phyloP scores from a whole-genome alignment of 2,329 filamentous ascomycete genomes.

The Penicillium brevicompactum region DNA sequence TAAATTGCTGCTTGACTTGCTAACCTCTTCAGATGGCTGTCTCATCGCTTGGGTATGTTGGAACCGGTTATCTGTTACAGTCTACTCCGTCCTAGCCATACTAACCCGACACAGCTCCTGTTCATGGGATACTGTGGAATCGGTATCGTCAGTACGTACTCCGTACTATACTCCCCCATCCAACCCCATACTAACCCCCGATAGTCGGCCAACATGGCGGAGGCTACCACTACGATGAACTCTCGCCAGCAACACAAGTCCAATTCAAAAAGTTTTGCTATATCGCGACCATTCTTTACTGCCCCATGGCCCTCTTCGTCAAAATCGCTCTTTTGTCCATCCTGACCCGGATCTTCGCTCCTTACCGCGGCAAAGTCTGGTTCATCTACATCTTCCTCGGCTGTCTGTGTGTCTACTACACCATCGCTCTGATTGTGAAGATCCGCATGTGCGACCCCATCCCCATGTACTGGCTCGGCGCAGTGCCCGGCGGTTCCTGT shows the following conservation, averaged over 20 bases:
- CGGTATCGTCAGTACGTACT: slow-evolving; percentile 28
- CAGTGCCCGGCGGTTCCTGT: slow-evolving; percentile 27
- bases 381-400: slow-evolving; percentile 40
- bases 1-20: not conserved
- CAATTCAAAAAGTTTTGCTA: slow-evolving; percentile 39
- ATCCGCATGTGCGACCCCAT: slow-evolving; percentile 42
- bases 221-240: slow-evolving; percentile 34
- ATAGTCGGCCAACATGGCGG: slow-evolving; percentile 39
- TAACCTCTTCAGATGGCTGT: slow-evolving; percentile 23
- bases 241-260: slow-evolving; percentile 21
- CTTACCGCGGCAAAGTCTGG: slow-evolving; percentile 35
- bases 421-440: slow-evolving; percentile 39
- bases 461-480: slow-evolving; percentile 37
- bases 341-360: slow-evolving; percentile 41
- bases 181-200: not conserved
- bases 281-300: slow-evolving; percentile 42
- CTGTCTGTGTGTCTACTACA: slow-evolving; percentile 39
- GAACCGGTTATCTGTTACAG: not conserved
- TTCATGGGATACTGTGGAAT: slow-evolving; percentile 40
- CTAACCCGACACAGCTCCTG: slow-evolving; percentile 19
- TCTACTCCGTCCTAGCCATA: not conserved
- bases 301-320: slow-evolving; percentile 42
- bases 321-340: slow-evolving; percentile 43
- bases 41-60: slow-evolving; percentile 20
- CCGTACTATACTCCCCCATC: not conserved